Conservation (phyloP, 305 asterid species). For the Coffea humblotiana region DNA sequence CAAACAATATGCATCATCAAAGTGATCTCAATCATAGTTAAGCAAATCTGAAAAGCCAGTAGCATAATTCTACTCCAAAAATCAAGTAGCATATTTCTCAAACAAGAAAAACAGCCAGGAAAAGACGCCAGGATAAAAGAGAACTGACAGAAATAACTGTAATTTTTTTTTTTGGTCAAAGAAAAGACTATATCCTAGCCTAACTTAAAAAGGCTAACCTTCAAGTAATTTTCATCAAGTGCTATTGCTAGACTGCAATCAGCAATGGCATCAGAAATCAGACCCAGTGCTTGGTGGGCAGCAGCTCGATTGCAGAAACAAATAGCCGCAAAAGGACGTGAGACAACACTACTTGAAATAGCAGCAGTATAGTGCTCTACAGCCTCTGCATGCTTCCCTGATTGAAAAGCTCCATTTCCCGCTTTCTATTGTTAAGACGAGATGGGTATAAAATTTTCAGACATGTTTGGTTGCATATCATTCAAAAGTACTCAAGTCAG, state of each 20-base stretch:
- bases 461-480: neutral
- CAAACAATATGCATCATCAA: neutral
- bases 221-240: constrained; percentile 67
- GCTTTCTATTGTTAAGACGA: constrained; percentile 50
- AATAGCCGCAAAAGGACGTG: constrained; percentile 85
- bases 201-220: constrained; percentile 46
- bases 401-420: constrained; percentile 86
- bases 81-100: neutral
- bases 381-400: constrained; percentile 76
- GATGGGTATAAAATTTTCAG: neutral
- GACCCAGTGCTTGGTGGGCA: constrained; percentile 80
- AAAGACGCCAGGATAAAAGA: neutral
- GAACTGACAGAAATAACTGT: neutral
- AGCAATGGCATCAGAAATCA: constrained; percentile 84
- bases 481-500: neutral
- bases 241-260: constrained; percentile 95
- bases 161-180: constrained; percentile 1
- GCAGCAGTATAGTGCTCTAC: constrained; percentile 81
- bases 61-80: neutral
- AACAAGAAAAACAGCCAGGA: neutral
- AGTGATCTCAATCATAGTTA: neutral
- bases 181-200: neutral
- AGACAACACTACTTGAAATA: constrained; percentile 70
- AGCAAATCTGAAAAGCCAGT: neutral
- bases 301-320: constrained; percentile 99